Evolutionary conservation across 495 filamentous ascomycete species (phyloP).

Genomic region (Xylaria castorea): DNA sequence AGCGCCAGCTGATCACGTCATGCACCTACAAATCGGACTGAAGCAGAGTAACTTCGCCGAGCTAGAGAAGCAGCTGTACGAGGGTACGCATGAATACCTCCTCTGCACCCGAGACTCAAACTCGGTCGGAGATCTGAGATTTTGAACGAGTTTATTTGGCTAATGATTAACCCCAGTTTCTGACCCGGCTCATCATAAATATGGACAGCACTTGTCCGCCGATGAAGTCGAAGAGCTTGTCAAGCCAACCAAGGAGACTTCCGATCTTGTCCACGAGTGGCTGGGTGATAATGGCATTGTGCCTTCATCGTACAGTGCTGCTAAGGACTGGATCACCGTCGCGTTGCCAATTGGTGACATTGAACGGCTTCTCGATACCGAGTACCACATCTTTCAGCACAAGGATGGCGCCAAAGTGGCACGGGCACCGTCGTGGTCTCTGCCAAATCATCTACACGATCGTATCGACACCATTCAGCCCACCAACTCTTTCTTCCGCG

Average conservation of each 20-base stretch:
- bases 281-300: conserved; percentile 57
- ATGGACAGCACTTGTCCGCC: conserved; percentile 63
- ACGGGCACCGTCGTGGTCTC: conserved; percentile 69
- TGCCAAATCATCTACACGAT: conserved; percentile 63
- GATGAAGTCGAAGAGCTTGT: conserved; percentile 61
- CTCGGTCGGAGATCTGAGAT: conserved; percentile 35
- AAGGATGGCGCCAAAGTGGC: conserved; percentile 45
- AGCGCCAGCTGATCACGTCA: conserved; percentile 52
- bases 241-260: conserved; percentile 52
- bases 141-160: conserved; percentile 28
- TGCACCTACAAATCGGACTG: conserved; percentile 45
- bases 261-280: conserved; percentile 55
- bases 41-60: conserved; percentile 53
- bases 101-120: conserved; percentile 31
- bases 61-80: conserved; percentile 59
- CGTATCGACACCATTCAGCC: conserved; percentile 71
- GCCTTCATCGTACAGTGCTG: conserved; percentile 59
- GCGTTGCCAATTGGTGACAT: conserved; percentile 55
- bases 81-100: conserved; percentile 37
- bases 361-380: conserved; percentile 63
- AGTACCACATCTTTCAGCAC: conserved; percentile 66
- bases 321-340: conserved; percentile 54
- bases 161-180: conserved; percentile 56
- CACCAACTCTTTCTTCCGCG: conserved; percentile 65
- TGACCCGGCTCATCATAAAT: conserved; percentile 59